These are phyloP conservation scores for Pseudopyricularia javanii DNA, from an alignment of 2,329 filamentous ascomycete species.

Conservation along the genomic window DNA sequence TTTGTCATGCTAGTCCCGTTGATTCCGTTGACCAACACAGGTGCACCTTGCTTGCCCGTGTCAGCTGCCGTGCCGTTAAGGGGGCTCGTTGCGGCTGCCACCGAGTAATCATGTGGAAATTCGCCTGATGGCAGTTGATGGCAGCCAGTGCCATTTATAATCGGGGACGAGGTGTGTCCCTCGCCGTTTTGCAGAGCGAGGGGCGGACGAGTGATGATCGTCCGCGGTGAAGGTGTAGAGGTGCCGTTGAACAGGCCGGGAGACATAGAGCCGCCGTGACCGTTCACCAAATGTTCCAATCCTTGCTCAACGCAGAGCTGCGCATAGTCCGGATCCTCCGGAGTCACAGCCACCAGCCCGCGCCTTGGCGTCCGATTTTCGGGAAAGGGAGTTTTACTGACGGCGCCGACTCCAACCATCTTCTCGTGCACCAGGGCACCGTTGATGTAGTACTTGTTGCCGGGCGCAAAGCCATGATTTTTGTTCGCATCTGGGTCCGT, in stretches of 20 bases:
- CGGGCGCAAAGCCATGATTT: constrained; percentile 41
- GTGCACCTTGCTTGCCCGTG: neutral
- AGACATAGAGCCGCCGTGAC: constrained; percentile 12
- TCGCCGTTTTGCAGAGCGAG: constrained; percentile 5
- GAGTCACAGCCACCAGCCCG: constrained; percentile 37
- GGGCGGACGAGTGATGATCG: constrained; percentile 7
- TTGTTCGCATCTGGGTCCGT: constrained; percentile 40
- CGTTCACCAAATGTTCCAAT: constrained; percentile 38
- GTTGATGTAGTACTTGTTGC: constrained; percentile 46
- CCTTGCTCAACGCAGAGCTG: constrained; percentile 44
- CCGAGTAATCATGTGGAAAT: neutral
- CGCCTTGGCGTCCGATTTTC: constrained; percentile 42
- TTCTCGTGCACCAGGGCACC: constrained; percentile 41
- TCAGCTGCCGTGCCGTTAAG: constrained; percentile 1
- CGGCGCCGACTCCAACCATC: constrained; percentile 28
- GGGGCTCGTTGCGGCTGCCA: constrained; percentile 4
- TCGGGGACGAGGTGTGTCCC: neutral
- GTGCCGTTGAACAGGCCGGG: constrained; percentile 16
- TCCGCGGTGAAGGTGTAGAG: constrained; percentile 8
- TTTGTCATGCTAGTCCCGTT: constrained; percentile 9
- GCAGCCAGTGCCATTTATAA: neutral
- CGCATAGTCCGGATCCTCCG: constrained; percentile 44
- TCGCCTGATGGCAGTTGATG: neutral
- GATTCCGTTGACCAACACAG: constrained; percentile 12
- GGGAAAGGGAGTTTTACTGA: constrained; percentile 41